phyloP scores from a whole-genome alignment of 2,329 filamentous ascomycete species.

The Aureobasidium vineae region DNA sequence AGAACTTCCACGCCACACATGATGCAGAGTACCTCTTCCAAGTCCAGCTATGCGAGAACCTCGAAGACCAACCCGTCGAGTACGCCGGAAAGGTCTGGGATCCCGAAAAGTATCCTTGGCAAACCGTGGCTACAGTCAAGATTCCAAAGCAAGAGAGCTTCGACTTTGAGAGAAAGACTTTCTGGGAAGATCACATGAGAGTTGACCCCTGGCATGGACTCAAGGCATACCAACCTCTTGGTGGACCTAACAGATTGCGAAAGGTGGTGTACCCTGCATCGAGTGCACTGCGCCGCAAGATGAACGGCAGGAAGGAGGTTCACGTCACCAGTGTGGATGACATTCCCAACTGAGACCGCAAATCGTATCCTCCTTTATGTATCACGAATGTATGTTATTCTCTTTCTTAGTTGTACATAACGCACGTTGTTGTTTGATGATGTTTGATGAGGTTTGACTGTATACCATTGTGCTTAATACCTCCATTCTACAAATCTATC shows the following conservation, averaged over 20 bases:
- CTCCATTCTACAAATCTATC: too few relatives aligned
- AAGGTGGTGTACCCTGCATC: slow-evolving; percentile 44
- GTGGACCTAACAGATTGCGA: slow-evolving; percentile 43
- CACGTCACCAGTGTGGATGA: slow-evolving; percentile 42
- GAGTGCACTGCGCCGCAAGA: slow-evolving; percentile 38
- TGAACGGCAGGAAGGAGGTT: slow-evolving; percentile 43
- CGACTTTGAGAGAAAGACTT: slow-evolving; percentile 42
- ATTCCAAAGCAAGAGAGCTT: slow-evolving; percentile 47
- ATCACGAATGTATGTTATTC: slow-evolving; percentile 1
- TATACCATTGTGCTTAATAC: too few relatives aligned
- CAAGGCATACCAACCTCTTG: slow-evolving; percentile 44
- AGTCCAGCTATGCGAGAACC: slow-evolving; percentile 49
- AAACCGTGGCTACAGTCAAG: slow-evolving; percentile 46
- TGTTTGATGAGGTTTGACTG: too few relatives aligned
- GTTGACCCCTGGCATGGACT: slow-evolving; percentile 47
- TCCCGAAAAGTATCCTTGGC: slow-evolving; percentile 49
- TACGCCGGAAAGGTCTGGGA: slow-evolving; percentile 49
- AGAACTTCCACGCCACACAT: slow-evolving; percentile 42
- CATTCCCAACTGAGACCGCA: slow-evolving; percentile 37
- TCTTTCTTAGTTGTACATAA: neutral
- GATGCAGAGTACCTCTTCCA: slow-evolving; percentile 48
- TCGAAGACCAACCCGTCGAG: slow-evolving; percentile 49
- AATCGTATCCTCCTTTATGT: neutral
- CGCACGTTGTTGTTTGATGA: too few relatives aligned
- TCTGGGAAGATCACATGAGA: slow-evolving; percentile 48